Base-by-base conservation (phyloP, 257 asterid species). In the Solanum bulbocastanum region DNA sequence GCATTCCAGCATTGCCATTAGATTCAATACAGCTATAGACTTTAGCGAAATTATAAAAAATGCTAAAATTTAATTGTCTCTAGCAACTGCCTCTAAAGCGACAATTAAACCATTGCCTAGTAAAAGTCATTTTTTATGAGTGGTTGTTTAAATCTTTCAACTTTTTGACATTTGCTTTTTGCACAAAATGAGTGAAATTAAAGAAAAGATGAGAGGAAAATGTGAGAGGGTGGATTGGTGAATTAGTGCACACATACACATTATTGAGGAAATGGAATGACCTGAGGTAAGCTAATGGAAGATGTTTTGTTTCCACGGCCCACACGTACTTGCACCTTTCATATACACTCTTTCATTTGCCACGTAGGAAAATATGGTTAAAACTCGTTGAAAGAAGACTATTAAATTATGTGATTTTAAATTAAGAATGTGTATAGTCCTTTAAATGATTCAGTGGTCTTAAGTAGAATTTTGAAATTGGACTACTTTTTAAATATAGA, bases 231-330 rank as follows among this genome's bases (percentile, higher is more conserved):
- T 12, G 36, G 8, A 27, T 27, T 68, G 74, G 33, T 65, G 16
- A 68, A 18, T 52, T 52, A 32, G 78, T 37, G 22, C 58, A 75
- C 35, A 23, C 5, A 10, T 5, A 75, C 56, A 75, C 27, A 23
- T 20, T 75, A 23, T 75, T 66, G 9, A 66, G 73, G 73, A 13
- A 66, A 66, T 5, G 73, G 35, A 37, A 22, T n/a, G 83, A 62
- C 90, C 62, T 85, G 88, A 88, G 90, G 72, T 66, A 1, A 69
- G 22, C 88, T 42, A 33, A 88, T 86, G 88, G 83, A 14, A 58
- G n/a, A 25, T n/a, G 62, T 56, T 52, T 40, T 88, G 3, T 6
- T 4, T 30, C 25, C 87, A 33, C 71, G 33, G 6, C 8, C 81
- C 44, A 44, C 89, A 68, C 89, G 73, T 88, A 87, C 37, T 88